These are phyloP conservation scores for Luzula sylvatica DNA, from an alignment of 176 grass and related monocot species.

Conservation along the genomic window DNA sequence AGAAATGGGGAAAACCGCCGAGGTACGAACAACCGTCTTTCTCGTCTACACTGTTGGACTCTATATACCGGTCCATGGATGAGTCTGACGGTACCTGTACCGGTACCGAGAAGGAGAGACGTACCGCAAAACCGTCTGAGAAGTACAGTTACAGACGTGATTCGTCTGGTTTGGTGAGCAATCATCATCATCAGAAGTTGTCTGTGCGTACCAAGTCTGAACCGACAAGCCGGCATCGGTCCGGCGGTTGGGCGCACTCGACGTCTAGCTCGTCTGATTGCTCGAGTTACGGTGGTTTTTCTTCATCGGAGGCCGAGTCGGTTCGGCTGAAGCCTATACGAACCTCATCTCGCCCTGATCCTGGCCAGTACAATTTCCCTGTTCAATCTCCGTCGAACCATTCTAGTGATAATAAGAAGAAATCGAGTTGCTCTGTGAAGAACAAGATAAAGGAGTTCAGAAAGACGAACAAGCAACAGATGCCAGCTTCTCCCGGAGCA, in stretches of 20 bases:
- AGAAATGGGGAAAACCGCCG: conserved; percentile 29
- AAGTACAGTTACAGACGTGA: conserved; percentile 42
- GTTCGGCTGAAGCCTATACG: conserved; percentile 33
- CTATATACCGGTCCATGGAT: conserved; percentile 91
- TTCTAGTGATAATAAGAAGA: conserved; percentile 51
- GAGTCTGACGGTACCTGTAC: conserved; percentile 25
- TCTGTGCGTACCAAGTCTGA: not conserved
- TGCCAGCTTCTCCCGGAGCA: conserved; percentile 70
- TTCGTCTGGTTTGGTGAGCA: conserved; percentile 15
- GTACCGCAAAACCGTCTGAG: conserved; percentile 20
- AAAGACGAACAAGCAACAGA: conserved; percentile 29
- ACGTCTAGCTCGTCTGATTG: conserved; percentile 94
- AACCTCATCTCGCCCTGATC: conserved; percentile 29
- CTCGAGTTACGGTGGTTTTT: conserved; percentile 93
- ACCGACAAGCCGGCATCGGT: not conserved
- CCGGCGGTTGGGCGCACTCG: conserved; percentile 19
- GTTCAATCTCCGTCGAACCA: not conserved
- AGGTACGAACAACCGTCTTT: conserved; percentile 76
- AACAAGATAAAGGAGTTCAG: conserved; percentile 64
- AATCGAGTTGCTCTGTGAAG: conserved; percentile 45
- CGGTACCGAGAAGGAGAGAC: not conserved
- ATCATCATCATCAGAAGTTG: not conserved
- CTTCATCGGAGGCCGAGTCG: conserved; percentile 86
- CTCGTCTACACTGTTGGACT: conserved; percentile 88
- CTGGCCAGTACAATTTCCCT: conserved; percentile 28